phyloP scores from a whole-genome alignment of 2,329 filamentous ascomycete species.

The Xylariales sp. region DNA sequence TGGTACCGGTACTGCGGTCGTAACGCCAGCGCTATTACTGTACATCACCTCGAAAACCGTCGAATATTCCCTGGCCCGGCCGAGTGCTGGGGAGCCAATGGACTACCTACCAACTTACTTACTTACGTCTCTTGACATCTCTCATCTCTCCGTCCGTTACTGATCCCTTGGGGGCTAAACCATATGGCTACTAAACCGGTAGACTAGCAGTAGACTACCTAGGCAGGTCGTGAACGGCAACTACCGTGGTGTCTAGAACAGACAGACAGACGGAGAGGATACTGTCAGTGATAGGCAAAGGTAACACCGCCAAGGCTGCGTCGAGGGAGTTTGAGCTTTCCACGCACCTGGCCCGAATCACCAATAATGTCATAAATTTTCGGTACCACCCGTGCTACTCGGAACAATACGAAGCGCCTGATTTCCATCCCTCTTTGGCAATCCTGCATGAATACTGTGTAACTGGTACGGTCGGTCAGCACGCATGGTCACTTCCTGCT shows the following conservation, averaged over 20 bases:
- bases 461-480: conserved; percentile 14
- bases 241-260: not conserved
- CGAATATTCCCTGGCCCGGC: not conserved
- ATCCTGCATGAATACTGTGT: conserved; percentile 20
- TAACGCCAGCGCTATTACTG: too few species aligned
- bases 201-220: not conserved
- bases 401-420: conserved; percentile 35
- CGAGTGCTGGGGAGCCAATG: not conserved
- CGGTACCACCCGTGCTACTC: conserved; percentile 35
- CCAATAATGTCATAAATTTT: conserved; percentile 29
- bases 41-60: conserved; percentile 8
- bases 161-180: too few species aligned
- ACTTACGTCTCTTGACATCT: not conserved
- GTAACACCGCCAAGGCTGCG: conserved; percentile 32
- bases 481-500: not conserved
- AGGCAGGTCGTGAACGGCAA: not conserved
- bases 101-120: not conserved
- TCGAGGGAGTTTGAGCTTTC: conserved; percentile 29
- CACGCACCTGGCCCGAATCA: conserved; percentile 26
- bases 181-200: too few species aligned
- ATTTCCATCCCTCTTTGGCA: conserved; percentile 16
- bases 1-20: not conserved
- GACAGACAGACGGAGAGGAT: not conserved
- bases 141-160: not conserved
- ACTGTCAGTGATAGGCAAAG: not conserved